Conservation (phyloP, 306 rosid genomes). For the Medicago ruthenica region DNA sequence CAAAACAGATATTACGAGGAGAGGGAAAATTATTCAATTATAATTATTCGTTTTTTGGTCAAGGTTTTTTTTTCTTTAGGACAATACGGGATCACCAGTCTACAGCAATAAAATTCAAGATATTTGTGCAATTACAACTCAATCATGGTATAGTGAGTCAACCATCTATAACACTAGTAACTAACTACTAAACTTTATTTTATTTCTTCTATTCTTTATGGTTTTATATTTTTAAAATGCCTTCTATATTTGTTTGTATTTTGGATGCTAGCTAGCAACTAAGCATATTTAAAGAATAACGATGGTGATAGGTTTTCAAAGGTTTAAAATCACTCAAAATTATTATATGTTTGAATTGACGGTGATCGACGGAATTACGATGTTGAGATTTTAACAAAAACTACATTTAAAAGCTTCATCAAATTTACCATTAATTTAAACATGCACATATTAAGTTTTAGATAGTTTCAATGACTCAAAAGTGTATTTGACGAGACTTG, state of each 20-base stretch:
- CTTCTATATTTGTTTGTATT: neutral
- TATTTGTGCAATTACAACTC: neutral
- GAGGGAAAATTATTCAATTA: too few species aligned
- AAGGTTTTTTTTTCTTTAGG: neutral
- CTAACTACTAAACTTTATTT: constrained; percentile 1
- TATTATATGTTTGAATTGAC: neutral
- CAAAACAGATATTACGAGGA: neutral
- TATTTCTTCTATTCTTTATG: neutral
- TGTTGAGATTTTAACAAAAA: too few species aligned
- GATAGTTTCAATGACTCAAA: too few species aligned
- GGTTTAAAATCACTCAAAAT: neutral
- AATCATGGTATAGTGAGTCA: neutral
- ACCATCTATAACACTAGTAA: neutral
- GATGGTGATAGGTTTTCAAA: neutral
- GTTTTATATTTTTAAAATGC: neutral
- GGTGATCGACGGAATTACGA: too few species aligned
- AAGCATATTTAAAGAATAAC: constrained; percentile 17
- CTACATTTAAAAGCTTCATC: too few species aligned
- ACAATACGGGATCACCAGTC: neutral
- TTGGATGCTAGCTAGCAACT: constrained; percentile 37
- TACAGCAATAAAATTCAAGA: neutral
- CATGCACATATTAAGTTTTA: too few species aligned
- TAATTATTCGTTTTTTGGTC: neutral
- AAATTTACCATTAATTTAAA: too few species aligned
- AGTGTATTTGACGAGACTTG: too few species aligned